Percentiles rank a stretch among this genome's conserved stretches.
Conservation (phyloP, 2,329 filamentous ascomycete genomes). For the Albophoma yamanashiensis region DNA sequence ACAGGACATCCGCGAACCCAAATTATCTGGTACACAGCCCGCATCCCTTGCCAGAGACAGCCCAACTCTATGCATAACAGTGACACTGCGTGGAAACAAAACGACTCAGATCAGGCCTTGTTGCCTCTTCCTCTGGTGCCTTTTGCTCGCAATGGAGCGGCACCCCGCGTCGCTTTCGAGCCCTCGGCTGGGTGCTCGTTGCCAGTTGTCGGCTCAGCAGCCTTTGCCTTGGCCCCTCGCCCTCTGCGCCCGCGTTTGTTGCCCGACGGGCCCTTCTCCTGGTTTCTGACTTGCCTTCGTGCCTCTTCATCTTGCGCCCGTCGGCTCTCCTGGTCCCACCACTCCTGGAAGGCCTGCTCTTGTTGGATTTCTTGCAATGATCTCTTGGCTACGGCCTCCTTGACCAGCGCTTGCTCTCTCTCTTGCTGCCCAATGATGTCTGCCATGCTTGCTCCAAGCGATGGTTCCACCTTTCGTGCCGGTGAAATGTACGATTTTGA, state of each 20-base stretch:
- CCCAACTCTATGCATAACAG: not conserved
- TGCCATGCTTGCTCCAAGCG: conserved; percentile 63
- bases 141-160: conserved; percentile 4
- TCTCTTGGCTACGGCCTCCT: conserved; percentile 76
- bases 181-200: conserved; percentile 9
- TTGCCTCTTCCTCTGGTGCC: conserved; percentile 2
- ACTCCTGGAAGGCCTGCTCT: conserved; percentile 93
- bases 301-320: conserved; percentile 56
- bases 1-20: too few relatives aligned
- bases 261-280: conserved; percentile 24
- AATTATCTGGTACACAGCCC: not conserved
- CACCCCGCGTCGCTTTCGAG: conserved; percentile 2
- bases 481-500: conserved; percentile 49
- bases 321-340: conserved; percentile 83
- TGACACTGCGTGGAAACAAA: not conserved
- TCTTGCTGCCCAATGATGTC: conserved; percentile 86
- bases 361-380: conserved; percentile 91
- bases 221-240: conserved; percentile 17
- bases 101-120: not conserved
- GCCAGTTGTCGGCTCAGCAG: conserved; percentile 3
- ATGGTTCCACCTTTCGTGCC: conserved; percentile 50
- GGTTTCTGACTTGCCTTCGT: conserved; percentile 25
- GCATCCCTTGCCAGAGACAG: not conserved
- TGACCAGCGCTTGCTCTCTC: conserved; percentile 70
- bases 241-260: conserved; percentile 16